Conservation (phyloP, 2,329 filamentous ascomycete species). For the Penicillium sp. region DNA sequence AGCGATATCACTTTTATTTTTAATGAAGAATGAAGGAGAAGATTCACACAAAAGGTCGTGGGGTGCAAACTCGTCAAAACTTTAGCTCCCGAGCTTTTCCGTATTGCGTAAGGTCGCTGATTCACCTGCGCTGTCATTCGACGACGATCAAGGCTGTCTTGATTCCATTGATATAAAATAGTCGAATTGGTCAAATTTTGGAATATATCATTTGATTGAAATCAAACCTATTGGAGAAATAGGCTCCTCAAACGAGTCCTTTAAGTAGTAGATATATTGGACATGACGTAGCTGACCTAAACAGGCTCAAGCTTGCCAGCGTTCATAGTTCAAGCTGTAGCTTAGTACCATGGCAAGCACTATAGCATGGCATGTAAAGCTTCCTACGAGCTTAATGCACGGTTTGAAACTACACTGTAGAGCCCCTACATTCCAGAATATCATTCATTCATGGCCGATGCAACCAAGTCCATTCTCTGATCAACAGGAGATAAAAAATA, state of each 20-base stretch:
- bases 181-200: too few relatives aligned
- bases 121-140: slow-evolving; percentile 7
- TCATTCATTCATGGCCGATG: slow-evolving; percentile 7
- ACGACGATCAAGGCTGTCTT: neutral
- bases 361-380: neutral
- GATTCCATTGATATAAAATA: too few relatives aligned
- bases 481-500: slow-evolving; percentile 2
- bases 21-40: slow-evolving; percentile 12
- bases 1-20: slow-evolving; percentile 12
- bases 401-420: too few relatives aligned
- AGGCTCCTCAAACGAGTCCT: neutral
- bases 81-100: slow-evolving; percentile 42
- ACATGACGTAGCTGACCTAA: neutral
- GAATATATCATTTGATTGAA: neutral
- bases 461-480: slow-evolving; percentile 20
- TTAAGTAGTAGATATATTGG: neutral
- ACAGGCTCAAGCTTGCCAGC: neutral
- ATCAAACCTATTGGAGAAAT: neutral
- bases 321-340: neutral
- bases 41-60: neutral
- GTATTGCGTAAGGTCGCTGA: slow-evolving; percentile 38
- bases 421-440: slow-evolving; percentile 18
- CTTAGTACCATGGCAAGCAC: neutral
- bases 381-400: neutral
- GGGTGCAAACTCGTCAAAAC: slow-evolving; percentile 29